A percentile compares a stretch with the other conserved stretches of the same genome.
phyloP scores from a whole-genome alignment of 2,329 filamentous ascomycete species.

The Aspergillus melleus region DNA sequence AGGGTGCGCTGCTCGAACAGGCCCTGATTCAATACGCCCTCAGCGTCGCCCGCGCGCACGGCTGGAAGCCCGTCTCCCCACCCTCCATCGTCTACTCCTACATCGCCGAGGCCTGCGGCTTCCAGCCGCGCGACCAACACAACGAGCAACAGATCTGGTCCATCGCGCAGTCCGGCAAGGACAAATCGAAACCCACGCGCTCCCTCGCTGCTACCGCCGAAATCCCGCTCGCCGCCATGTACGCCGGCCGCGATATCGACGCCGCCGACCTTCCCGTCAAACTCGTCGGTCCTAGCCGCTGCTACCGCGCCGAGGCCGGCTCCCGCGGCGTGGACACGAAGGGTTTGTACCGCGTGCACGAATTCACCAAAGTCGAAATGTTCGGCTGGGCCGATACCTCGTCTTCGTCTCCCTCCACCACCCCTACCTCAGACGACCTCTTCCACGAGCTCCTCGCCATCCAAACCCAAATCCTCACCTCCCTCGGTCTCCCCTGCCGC shows the following conservation, averaged over 20 bases:
- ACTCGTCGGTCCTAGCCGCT: slow-evolving; percentile 81
- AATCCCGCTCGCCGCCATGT: slow-evolving; percentile 90
- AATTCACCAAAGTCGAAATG: slow-evolving; percentile 98
- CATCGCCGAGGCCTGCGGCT: slow-evolving; percentile 87
- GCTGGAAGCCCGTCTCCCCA: slow-evolving; percentile 79
- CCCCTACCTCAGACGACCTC: slow-evolving; percentile 44
- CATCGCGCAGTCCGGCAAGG: slow-evolving; percentile 66
- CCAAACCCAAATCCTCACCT: slow-evolving; percentile 77
- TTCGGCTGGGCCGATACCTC: slow-evolving; percentile 81
- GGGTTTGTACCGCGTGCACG: slow-evolving; percentile 93
- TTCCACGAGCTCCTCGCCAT: slow-evolving; percentile 86
- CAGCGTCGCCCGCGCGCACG: slow-evolving; percentile 66
- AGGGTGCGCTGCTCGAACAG: slow-evolving; percentile 91
- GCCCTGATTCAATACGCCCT: slow-evolving; percentile 87
- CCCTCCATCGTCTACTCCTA: slow-evolving; percentile 90
- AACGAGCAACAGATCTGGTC: slow-evolving; percentile 91
- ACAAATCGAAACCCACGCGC: slow-evolving; percentile 67
- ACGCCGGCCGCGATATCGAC: slow-evolving; percentile 70
- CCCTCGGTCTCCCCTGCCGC: slow-evolving; percentile 79
- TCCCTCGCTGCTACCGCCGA: slow-evolving; percentile 87
- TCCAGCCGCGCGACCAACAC: slow-evolving; percentile 86
- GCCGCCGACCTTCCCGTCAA: slow-evolving; percentile 70
- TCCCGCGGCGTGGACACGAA: slow-evolving; percentile 87
- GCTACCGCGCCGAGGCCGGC: slow-evolving; percentile 93
- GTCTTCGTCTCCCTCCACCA: slow-evolving; percentile 1